A percentile compares a stretch with the other conserved stretches of the same genome.
These are phyloP conservation scores for Ilyonectria destructans DNA, from an alignment of 2,329 filamentous ascomycete species.

Conservation along the genomic window DNA sequence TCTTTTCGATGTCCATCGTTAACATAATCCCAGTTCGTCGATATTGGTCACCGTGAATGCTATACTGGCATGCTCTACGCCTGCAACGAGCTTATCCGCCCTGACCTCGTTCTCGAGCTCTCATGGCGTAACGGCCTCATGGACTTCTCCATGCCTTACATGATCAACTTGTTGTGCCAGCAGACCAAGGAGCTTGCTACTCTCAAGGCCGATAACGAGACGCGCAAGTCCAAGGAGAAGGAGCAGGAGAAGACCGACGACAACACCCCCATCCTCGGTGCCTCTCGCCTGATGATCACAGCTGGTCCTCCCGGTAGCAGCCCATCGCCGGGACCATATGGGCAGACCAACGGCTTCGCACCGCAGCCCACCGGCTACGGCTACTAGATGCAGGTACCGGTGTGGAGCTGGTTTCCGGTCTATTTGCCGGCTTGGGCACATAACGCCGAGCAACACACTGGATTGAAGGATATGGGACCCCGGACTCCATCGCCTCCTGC, in stretches of 20 bases:
- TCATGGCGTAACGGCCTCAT: conserved; percentile 96
- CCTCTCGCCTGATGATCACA: conserved; percentile 93
- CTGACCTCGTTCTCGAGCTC: conserved; percentile 93
- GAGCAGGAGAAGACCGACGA: conserved; percentile 89
- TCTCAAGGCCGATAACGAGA: conserved; percentile 96
- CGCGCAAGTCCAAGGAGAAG: conserved; percentile 84
- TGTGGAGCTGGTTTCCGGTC: conserved; percentile 47
- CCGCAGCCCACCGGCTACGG: conserved; percentile 89
- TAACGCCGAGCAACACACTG: conserved; percentile 24
- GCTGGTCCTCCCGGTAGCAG: conserved; percentile 78
- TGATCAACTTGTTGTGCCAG: conserved; percentile 98
- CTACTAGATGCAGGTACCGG: conserved; percentile 63
- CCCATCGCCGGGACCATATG: conserved; percentile 77
- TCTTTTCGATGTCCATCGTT: conserved; percentile 46
- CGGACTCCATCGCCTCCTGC: conserved; percentile 20
- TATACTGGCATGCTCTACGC: conserved; percentile 99
- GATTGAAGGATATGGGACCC: conserved; percentile 25
- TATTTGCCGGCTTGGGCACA: conserved; percentile 28
- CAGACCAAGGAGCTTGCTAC: conserved; percentile 88
- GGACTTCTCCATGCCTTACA: conserved; percentile 99
- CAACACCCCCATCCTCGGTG: conserved; percentile 92
- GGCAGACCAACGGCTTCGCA: conserved; percentile 89
- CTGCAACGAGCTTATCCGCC: conserved; percentile 96
- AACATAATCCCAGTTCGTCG: conserved; percentile 83
- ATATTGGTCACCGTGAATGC: conserved; percentile 98